phyloP scores from a whole-genome alignment of 176 grass and related monocot genomes.

The Olyra latifolia region DNA sequence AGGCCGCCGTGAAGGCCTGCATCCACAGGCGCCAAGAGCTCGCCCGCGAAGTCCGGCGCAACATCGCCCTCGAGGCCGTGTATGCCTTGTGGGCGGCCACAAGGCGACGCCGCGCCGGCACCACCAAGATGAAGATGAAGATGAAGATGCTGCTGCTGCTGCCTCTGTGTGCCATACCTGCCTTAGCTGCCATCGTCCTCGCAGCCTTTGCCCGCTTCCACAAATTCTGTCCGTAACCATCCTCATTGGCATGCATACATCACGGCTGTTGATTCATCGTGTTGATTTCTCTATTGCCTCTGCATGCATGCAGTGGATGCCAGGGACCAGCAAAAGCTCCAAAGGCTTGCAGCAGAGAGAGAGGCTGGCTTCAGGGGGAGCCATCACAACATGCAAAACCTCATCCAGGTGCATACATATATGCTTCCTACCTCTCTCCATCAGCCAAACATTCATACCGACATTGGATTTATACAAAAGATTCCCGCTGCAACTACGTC shows the following conservation, averaged over 20 bases:
- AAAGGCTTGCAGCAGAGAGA: constrained; percentile 17
- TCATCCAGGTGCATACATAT: neutral
- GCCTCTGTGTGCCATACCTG: constrained; percentile 16
- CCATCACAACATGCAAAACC: constrained; percentile 42
- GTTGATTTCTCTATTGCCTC: neutral
- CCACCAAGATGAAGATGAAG: neutral
- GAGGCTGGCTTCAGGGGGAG: constrained; percentile 40
- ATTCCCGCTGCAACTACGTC: too few relatives aligned
- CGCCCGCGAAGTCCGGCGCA: neutral
- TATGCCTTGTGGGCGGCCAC: constrained; percentile 26
- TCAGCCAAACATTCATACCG: too few relatives aligned
- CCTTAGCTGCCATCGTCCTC: constrained; percentile 12
- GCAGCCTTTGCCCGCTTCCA: constrained; percentile 2
- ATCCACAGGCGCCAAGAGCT: constrained; percentile 1
- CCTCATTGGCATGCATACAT: too few relatives aligned
- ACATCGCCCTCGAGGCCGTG: neutral
- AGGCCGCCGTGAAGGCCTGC: constrained; percentile 28
- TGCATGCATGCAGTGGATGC: constrained; percentile 4
- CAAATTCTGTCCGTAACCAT: too few relatives aligned
- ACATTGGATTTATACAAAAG: too few relatives aligned
- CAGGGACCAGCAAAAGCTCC: constrained; percentile 21
- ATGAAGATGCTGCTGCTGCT: neutral
- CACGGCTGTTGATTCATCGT: too few relatives aligned
- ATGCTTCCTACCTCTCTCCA: too few relatives aligned
- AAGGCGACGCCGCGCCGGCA: neutral